Percentiles rank a stretch among this genome's conserved stretches.
These are phyloP conservation scores for Venturia aucupariae DNA, from an alignment of 2,329 filamentous ascomycete species.

Conservation along the genomic window DNA sequence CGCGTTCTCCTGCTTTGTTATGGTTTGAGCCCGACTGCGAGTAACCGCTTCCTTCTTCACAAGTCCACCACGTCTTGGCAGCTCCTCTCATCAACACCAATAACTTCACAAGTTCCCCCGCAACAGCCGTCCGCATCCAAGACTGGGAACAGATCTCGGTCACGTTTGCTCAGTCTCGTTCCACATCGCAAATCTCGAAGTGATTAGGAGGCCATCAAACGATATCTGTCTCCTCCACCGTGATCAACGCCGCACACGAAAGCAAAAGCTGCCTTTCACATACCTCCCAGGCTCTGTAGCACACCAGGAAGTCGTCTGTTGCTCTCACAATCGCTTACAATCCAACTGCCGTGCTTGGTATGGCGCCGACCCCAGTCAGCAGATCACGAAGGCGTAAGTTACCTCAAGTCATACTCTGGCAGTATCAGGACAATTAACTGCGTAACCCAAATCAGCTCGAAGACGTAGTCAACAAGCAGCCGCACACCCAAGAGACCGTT, in stretches of 20 bases:
- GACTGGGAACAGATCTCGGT: not conserved
- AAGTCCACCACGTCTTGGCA: not conserved
- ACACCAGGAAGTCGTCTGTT: too few relatives aligned
- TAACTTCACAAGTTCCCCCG: not conserved
- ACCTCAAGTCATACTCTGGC: not conserved
- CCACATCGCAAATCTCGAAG: not conserved
- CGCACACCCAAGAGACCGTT: constrained; percentile 17
- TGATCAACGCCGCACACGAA: not conserved
- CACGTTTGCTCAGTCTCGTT: not conserved
- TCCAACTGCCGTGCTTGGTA: not conserved
- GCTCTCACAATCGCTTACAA: too few relatives aligned
- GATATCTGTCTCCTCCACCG: not conserved
- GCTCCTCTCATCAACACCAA: not conserved
- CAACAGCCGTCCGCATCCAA: not conserved
- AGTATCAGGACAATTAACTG: not conserved
- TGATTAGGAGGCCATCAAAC: too few relatives aligned
- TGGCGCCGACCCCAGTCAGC: not conserved
- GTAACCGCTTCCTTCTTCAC: not conserved
- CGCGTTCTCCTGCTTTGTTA: not conserved
- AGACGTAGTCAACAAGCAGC: constrained; percentile 19
- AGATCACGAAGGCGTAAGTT: constrained; percentile 4
- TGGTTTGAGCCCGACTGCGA: not conserved
- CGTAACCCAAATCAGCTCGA: not conserved
- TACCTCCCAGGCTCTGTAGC: too few relatives aligned
- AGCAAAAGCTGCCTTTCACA: not conserved